Evolutionary conservation across 345 rosid genomes (phyloP), one percentile per base, ranked within the genome.

Genomic region (Populus alba): DNA sequence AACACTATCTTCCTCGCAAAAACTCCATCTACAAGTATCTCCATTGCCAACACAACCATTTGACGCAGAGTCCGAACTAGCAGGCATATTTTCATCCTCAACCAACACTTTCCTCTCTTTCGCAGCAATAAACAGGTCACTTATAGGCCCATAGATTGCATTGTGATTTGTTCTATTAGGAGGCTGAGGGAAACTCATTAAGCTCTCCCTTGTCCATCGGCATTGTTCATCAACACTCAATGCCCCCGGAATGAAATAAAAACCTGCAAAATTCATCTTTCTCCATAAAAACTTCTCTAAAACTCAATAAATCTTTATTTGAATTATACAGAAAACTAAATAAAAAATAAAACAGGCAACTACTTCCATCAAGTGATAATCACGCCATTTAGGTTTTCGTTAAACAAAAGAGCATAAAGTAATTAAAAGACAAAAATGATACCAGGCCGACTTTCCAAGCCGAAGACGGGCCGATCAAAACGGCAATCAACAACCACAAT

Each of bases 121-220:
- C n/a, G 89, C 92, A 2, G 94, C 90, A 22, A 38, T 67, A 80
- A 92, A 92, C 78, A 91, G 83, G 80, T 92, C 89, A 78, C 74
- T 57, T 77, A 92, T 79, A 13, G 97, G 93, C 74, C 99, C 98
- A 62, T 94, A 90, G 20, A 91, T 81, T 1, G 92, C 97, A 87
- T 91, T 91, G 82, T 94, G 97, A 71, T 96, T 92, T 7, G 97
- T 94, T 86, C 97, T 89, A 72, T 96, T 96, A 0, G 95, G 98
- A 73, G 98, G 99, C 81, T 94, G 97, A 0, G 91, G 94, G 71
- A 94, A 96, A 73, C 76, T 86, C 22, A 53, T 85, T 76, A 94
- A 89, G 74, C 97, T 89, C 89, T 92, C 95, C 84, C 87, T 88
- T 73, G 90, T 89, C 97, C 98, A 92, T 66, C n/a, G 81, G 82